These are phyloP conservation scores for Ulmus americana DNA, from an alignment of 331 rosid species.

Conservation along the genomic window DNA sequence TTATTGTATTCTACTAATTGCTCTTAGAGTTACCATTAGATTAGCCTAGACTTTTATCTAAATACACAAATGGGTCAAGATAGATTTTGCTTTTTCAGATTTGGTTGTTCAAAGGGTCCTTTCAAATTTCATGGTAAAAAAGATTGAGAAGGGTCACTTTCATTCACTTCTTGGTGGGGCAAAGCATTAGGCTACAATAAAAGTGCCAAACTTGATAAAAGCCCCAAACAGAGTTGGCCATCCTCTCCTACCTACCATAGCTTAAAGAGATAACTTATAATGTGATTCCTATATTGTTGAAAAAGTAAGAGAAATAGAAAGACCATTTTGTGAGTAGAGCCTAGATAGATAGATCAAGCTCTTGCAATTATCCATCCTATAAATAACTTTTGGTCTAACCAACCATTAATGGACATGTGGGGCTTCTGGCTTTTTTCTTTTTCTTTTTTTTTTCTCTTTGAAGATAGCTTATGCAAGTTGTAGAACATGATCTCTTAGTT, in stretches of 20 bases:
- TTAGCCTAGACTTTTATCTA: too few relatives aligned
- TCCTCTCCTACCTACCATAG: constrained; percentile 3
- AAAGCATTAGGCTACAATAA: neutral
- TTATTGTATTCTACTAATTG: too few relatives aligned
- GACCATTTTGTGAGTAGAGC: neutral
- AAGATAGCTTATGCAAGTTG: constrained; percentile 10
- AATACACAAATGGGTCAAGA: neutral
- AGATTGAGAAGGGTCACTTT: constrained; percentile 1
- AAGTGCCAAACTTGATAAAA: neutral
- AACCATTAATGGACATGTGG: neutral
- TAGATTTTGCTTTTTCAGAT: neutral
- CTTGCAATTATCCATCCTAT: neutral
- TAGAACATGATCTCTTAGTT: constrained; percentile 7
- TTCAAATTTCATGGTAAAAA: neutral
- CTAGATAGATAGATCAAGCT: neutral
- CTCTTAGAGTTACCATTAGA: too few relatives aligned
- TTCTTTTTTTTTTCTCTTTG: neutral
- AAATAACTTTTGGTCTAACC: neutral
- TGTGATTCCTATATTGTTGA: neutral
- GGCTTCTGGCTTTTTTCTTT: too few relatives aligned
- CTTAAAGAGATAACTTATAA: neutral
- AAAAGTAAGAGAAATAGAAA: neutral
- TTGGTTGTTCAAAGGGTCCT: neutral
- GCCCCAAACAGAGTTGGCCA: neutral
- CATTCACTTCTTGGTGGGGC: constrained; percentile 8